Evolutionary conservation across 352 stramenopile species (phyloP).

Genomic region (Blastocystis hominis): DNA sequence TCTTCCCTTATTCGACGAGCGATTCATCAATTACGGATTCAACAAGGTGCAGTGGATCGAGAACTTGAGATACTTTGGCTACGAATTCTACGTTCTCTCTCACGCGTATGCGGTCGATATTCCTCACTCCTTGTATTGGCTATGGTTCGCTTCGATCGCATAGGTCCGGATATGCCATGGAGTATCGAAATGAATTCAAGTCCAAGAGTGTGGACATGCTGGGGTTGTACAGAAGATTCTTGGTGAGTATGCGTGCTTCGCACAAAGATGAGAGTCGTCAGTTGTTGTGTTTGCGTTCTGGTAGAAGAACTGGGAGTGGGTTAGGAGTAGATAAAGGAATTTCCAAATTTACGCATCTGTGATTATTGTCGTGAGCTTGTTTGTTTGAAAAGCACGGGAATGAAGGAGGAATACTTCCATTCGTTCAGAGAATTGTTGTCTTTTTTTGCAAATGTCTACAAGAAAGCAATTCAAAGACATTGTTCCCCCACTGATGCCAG

Average conservation of each 20-base stretch:
- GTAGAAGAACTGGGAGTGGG: neutral
- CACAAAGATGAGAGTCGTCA: neutral
- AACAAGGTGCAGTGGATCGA: slow-evolving; percentile 59
- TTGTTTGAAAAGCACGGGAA: neutral
- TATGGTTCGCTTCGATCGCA: neutral
- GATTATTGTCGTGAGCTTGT: neutral
- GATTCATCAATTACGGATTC: slow-evolving; percentile 57
- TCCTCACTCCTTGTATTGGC: slow-evolving; percentile 13
- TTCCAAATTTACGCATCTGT: neutral
- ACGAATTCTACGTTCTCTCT: slow-evolving; percentile 33
- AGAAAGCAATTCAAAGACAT: slow-evolving; percentile 42
- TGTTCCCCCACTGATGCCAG: slow-evolving; percentile 35
- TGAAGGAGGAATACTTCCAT: no score
- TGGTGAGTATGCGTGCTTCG: neutral
- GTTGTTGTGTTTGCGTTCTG: neutral
- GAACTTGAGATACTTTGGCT: slow-evolving; percentile 36
- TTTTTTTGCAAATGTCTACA: neutral
- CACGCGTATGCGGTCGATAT: slow-evolving; percentile 53
- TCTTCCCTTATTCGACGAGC: slow-evolving; percentile 27
- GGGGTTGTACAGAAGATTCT: neutral
- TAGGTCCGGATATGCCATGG: slow-evolving; percentile 40
- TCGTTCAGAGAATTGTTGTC: neutral
- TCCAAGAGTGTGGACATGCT: slow-evolving; percentile 21
- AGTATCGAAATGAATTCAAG: slow-evolving; percentile 21
- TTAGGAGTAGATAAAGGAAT: slow-evolving; percentile 10